Percentiles rank a stretch among this genome's conserved stretches.
These are phyloP conservation scores for Nemania diffusa DNA, from an alignment of 2,329 filamentous ascomycete species.

Conservation along the genomic window DNA sequence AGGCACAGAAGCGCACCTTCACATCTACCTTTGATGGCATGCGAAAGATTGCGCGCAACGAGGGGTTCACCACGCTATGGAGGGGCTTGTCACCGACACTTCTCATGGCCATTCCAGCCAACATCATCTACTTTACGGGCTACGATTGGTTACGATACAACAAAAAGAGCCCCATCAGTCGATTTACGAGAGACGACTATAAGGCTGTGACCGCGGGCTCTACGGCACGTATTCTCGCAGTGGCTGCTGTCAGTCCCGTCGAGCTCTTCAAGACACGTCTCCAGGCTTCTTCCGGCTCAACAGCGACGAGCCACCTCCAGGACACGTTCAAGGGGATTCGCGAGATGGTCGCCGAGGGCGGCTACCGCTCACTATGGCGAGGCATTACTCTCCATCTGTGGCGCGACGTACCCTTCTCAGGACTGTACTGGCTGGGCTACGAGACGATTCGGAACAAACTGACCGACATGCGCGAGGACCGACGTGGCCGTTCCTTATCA, in stretches of 20 bases:
- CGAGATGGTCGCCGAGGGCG: slow-evolving; percentile 80
- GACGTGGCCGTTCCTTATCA: slow-evolving; percentile 55
- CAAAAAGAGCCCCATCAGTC: slow-evolving; percentile 75
- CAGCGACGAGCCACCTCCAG: slow-evolving; percentile 75
- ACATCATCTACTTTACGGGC: slow-evolving; percentile 98
- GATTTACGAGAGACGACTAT: slow-evolving; percentile 72
- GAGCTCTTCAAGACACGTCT: slow-evolving; percentile 95
- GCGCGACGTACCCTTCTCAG: slow-evolving; percentile 97
- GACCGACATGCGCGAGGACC: slow-evolving; percentile 72
- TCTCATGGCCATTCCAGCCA: slow-evolving; percentile 91
- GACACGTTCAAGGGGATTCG: slow-evolving; percentile 80
- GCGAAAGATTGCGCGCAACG: slow-evolving; percentile 93
- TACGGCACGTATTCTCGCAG: slow-evolving; percentile 80
- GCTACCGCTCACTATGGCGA: slow-evolving; percentile 87
- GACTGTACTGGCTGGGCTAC: slow-evolving; percentile 98
- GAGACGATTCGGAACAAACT: slow-evolving; percentile 80
- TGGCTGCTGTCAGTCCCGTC: slow-evolving; percentile 85
- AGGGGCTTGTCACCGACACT: slow-evolving; percentile 93
- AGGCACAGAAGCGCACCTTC: slow-evolving; percentile 83
- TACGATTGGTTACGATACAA: slow-evolving; percentile 93
- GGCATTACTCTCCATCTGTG: slow-evolving; percentile 91
- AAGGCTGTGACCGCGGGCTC: slow-evolving; percentile 84
- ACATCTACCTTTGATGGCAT: slow-evolving; percentile 92
- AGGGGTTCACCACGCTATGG: slow-evolving; percentile 89
- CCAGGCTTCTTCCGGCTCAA: slow-evolving; percentile 75